Percentiles rank a stretch among this genome's conserved stretches.
These are phyloP conservation scores for Tuber microsphaerosporum DNA, from an alignment of 495 filamentous ascomycete genomes.

Conservation along the genomic window DNA sequence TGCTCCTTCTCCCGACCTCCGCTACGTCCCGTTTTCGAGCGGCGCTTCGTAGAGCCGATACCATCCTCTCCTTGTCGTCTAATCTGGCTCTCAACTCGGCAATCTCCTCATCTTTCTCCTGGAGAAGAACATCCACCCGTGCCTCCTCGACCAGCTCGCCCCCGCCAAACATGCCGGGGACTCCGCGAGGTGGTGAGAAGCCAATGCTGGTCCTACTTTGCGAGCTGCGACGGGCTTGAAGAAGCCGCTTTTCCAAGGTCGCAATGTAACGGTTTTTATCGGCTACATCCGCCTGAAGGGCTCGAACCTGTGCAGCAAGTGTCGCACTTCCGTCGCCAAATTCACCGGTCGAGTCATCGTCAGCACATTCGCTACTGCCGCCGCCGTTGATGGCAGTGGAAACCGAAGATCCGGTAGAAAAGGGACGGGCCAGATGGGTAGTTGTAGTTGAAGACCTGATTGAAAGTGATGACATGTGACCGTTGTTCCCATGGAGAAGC, in stretches of 20 bases:
- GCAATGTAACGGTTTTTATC: constrained; percentile 96
- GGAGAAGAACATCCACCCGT: constrained; percentile 59
- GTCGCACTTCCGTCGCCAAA: constrained; percentile 83
- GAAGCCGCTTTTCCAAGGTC: constrained; percentile 80
- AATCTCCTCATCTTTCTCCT: constrained; percentile 91
- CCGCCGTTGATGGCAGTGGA: constrained; percentile 49
- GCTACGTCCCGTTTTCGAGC: constrained; percentile 80
- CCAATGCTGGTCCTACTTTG: constrained; percentile 75
- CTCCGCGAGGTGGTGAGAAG: constrained; percentile 48
- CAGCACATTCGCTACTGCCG: constrained; percentile 40
- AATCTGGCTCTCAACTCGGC: constrained; percentile 78
- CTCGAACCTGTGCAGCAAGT: constrained; percentile 69
- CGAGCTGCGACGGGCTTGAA: constrained; percentile 86
- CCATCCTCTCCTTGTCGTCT: constrained; percentile 94
- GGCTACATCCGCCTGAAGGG: constrained; percentile 81
- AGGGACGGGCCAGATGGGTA: constrained; percentile 56
- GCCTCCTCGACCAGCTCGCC: constrained; percentile 61
- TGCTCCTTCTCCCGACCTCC: constrained; percentile 50
- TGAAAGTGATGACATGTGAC: constrained; percentile 50
- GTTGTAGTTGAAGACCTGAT: constrained; percentile 68
- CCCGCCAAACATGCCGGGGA: constrained; percentile 39
- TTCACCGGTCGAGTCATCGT: constrained; percentile 70
- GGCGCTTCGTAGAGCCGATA: constrained; percentile 77
- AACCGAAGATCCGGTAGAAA: constrained; percentile 62
- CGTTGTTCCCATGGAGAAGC: constrained; percentile 26